A percentile compares a stretch with the other conserved stretches of the same genome.
Conservation (phyloP, 1,284 basidiomycete genomes). For the Ganoderma leucocontextum region DNA sequence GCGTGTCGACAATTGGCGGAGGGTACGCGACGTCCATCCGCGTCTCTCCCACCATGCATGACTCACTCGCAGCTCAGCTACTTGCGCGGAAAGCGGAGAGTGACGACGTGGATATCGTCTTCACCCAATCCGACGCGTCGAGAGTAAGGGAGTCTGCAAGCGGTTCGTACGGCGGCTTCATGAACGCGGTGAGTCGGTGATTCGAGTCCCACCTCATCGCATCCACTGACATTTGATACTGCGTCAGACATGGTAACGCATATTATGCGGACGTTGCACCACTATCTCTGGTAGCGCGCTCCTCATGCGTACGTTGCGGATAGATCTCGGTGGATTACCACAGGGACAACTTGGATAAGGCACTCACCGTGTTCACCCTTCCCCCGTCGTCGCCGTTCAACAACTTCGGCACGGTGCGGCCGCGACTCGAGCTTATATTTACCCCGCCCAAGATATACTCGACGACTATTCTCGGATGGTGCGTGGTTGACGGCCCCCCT, state of each 20-base stretch:
- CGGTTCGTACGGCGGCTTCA: slow-evolving; percentile 39
- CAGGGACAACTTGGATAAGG: slow-evolving; percentile 77
- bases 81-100: slow-evolving; percentile 76
- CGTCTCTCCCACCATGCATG: not conserved
- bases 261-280: slow-evolving; percentile 63
- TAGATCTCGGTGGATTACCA: slow-evolving; percentile 67
- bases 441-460: slow-evolving; percentile 74
- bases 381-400: slow-evolving; percentile 46
- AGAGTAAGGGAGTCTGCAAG: slow-evolving; percentile 57
- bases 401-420: slow-evolving; percentile 49
- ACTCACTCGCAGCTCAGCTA: slow-evolving; percentile 55
- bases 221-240: not conserved
- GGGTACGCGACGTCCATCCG: slow-evolving; percentile 54
- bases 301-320: no score
- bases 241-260: slow-evolving; percentile 67
- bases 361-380: slow-evolving; percentile 73
- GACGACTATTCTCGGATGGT: slow-evolving; percentile 84
- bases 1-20: slow-evolving; percentile 72
- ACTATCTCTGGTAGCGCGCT: not conserved
- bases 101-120: slow-evolving; percentile 84
- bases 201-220: not conserved
- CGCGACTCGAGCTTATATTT: slow-evolving; percentile 81
- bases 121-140: slow-evolving; percentile 66
- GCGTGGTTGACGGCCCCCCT: slow-evolving; percentile 28
- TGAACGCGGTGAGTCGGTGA: slow-evolving; percentile 53